phyloP scores from a whole-genome alignment of 805 yeast genomes.

The Henningerozyma blattae region DNA sequence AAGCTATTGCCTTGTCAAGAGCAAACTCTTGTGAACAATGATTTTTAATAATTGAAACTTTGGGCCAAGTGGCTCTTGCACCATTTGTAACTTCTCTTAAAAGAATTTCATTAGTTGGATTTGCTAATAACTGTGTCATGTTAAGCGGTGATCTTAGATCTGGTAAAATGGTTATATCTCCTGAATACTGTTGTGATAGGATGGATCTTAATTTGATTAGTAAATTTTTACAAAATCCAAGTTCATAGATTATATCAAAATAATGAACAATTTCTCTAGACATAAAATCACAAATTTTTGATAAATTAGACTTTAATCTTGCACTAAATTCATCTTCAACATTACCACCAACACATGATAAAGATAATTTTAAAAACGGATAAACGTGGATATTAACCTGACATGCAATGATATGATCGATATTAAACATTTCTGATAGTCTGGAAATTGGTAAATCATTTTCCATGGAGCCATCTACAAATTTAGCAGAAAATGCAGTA shows the following conservation, averaged over 20 bases:
- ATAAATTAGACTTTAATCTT: constrained; percentile 37
- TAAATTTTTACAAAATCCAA: constrained; percentile 68
- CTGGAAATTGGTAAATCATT: constrained; percentile 84
- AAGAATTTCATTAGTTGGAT: constrained; percentile 71
- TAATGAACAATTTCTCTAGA: constrained; percentile 68
- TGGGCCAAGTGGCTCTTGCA: constrained; percentile 88
- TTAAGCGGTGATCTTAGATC: constrained; percentile 45
- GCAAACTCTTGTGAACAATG: constrained; percentile 88
- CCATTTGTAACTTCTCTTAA: constrained; percentile 58
- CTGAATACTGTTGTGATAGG: constrained; percentile 75
- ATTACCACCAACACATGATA: constrained; percentile 59
- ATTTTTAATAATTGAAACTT: constrained; percentile 67
- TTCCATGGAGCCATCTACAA: constrained; percentile 91
- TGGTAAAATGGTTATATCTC: constrained; percentile 87
- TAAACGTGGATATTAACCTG: constrained; percentile 95
- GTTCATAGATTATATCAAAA: constrained; percentile 56
- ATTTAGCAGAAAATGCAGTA: constrained; percentile 57
- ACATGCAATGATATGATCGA: constrained; percentile 90
- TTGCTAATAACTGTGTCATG: constrained; percentile 49
- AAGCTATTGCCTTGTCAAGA: constrained; percentile 61
- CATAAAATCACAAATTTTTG: constrained; percentile 43
- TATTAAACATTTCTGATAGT: constrained; percentile 89
- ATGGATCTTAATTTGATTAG: constrained; percentile 64
- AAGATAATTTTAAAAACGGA: constrained; percentile 62
- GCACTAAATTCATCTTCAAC: constrained; percentile 49